Evolutionary conservation across 768 basidiomycete species (phyloP).

Genomic region (Daedaleopsis sinensis): DNA sequence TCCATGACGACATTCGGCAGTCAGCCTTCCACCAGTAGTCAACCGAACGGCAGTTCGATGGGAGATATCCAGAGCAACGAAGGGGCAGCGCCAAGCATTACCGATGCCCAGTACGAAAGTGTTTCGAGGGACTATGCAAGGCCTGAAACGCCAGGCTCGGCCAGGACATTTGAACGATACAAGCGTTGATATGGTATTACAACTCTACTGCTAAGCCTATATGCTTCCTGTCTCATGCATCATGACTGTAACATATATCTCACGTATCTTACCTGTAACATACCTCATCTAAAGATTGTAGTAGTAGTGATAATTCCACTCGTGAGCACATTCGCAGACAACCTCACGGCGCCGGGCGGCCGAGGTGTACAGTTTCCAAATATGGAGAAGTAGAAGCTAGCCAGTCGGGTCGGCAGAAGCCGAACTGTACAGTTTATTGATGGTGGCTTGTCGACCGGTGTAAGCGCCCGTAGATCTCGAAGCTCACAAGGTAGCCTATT

Average conservation of each 20-base stretch:
- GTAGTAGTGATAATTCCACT: no score
- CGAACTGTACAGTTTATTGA: conserved; percentile 45
- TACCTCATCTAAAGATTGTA: no score
- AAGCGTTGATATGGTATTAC: neutral
- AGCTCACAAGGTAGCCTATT: conserved; percentile 20
- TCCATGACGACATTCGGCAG: conserved; percentile 24
- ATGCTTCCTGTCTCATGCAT: no score
- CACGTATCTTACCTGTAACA: no score
- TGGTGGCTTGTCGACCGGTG: conserved; percentile 39
- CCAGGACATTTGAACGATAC: conserved; percentile 12
- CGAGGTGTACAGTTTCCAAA: neutral
- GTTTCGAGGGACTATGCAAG: neutral
- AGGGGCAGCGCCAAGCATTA: neutral
- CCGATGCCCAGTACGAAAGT: neutral
- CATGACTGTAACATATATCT: no score
- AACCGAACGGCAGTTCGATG: neutral
- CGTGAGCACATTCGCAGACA: neutral
- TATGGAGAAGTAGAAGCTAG: conserved; percentile 12
- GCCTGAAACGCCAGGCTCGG: conserved; percentile 13
- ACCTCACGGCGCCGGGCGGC: neutral
- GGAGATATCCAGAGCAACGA: conserved; percentile 1
- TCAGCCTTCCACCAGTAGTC: conserved; percentile 6
- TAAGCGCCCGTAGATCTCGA: conserved; percentile 21
- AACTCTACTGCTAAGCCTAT: neutral
- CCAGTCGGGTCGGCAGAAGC: conserved; percentile 40